phyloP scores from a whole-genome alignment of 176 grass and related monocot genomes.

The Tuctoria greenei region DNA sequence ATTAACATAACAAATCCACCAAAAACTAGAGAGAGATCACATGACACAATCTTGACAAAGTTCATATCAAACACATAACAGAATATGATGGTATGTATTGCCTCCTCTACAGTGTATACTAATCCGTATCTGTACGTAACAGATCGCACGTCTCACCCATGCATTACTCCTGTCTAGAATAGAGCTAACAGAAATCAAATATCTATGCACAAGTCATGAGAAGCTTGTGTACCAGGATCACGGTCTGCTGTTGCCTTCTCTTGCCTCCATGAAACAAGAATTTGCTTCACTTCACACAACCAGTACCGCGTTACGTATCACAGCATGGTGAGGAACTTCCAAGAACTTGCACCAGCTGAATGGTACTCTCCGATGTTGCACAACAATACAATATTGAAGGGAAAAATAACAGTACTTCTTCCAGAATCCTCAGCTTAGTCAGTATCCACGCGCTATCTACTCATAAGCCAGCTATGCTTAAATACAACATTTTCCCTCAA shows the following conservation, averaged over 20 bases:
- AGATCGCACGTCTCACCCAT: neutral
- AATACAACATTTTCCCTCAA: too few species aligned
- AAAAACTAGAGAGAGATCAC: too few species aligned
- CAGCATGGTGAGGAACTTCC: neutral
- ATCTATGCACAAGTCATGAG: neutral
- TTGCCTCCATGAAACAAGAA: neutral
- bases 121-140: neutral
- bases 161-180: neutral
- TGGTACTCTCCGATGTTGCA: neutral
- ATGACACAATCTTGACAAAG: too few species aligned
- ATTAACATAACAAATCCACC: too few species aligned
- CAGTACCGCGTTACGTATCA: neutral
- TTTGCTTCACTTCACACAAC: neutral
- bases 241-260: neutral
- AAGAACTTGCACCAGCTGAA: neutral
- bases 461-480: too few species aligned
- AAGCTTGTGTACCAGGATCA: neutral
- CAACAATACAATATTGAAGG: neutral
- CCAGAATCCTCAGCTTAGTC: too few species aligned
- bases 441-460: too few species aligned
- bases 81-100: too few species aligned
- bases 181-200: neutral
- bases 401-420: too few species aligned
- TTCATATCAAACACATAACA: too few species aligned
- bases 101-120: slow-evolving; percentile 16